These are phyloP conservation scores for Gnaphalium uliginosum DNA, from an alignment of 129 eudicot genomes.

Conservation along the genomic window DNA sequence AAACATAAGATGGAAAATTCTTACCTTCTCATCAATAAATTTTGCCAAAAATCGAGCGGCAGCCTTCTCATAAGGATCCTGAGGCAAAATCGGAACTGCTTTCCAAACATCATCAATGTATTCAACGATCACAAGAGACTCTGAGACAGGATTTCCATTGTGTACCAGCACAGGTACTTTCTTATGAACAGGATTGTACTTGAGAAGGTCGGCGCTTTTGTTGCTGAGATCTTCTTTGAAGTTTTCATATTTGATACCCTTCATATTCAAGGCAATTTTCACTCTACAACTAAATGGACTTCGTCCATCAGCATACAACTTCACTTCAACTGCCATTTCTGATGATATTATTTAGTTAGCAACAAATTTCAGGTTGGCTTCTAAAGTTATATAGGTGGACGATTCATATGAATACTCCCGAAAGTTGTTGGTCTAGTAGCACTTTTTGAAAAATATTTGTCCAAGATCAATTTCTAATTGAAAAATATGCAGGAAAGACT, in stretches of 20 bases:
- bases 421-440: too few relatives aligned
- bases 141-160: conserved; percentile 36
- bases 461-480: too few relatives aligned
- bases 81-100: conserved; percentile 31
- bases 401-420: too few relatives aligned
- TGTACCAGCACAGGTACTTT: conserved; percentile 35
- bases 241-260: conserved; percentile 24
- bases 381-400: too few relatives aligned
- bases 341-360: too few relatives aligned
- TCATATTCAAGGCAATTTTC: conserved; percentile 38
- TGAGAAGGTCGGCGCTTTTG: conserved; percentile 31
- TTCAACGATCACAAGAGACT: conserved; percentile 37
- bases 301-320: conserved; percentile 9
- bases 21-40: conserved; percentile 35
- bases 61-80: conserved; percentile 33
- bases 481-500: too few relatives aligned
- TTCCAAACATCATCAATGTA: conserved; percentile 35
- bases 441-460: too few relatives aligned
- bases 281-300: conserved; percentile 30
- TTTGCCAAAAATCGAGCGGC: conserved; percentile 34
- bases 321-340: conserved; percentile 31
- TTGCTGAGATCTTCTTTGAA: conserved; percentile 18
- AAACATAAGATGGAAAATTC: background rate
- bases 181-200: conserved; percentile 37
- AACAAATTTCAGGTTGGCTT: too few relatives aligned